Percentiles rank a stretch among this genome's conserved stretches.
Conservation (phyloP, 179 eudicot genomes). For the Silene coronaria region DNA sequence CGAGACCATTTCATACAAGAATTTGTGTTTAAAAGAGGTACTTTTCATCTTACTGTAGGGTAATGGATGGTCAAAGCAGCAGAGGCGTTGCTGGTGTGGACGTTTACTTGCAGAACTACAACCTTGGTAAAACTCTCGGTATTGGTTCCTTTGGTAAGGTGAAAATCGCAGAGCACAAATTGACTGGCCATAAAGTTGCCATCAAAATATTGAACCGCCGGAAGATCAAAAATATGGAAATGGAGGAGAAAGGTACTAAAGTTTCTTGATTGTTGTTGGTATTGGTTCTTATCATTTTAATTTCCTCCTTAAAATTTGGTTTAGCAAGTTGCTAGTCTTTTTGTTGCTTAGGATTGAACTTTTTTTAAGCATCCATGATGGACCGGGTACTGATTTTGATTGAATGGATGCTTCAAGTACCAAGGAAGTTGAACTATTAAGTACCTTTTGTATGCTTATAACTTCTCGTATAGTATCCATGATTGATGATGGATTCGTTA, state of each 20-base stretch:
- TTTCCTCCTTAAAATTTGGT: background rate
- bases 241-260: slow-evolving; percentile 87
- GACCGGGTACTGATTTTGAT: background rate
- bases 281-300: background rate
- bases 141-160: slow-evolving; percentile 99
- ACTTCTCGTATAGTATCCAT: too few species aligned
- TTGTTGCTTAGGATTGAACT: background rate
- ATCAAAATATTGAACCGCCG: slow-evolving; percentile 88
- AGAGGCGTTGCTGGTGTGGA: slow-evolving; percentile 55
- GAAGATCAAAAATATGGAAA: slow-evolving; percentile 82
- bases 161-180: slow-evolving; percentile 82
- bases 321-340: background rate
- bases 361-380: background rate
- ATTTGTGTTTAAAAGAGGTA: background rate
- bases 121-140: slow-evolving; percentile 94
- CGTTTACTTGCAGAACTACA: slow-evolving; percentile 59
- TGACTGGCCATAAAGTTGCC: slow-evolving; percentile 91
- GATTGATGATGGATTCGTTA: background rate
- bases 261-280: background rate
- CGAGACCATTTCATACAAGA: background rate
- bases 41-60: slow-evolving; percentile 10
- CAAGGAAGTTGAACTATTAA: too few species aligned
- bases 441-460: too few species aligned
- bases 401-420: background rate
- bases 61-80: slow-evolving; percentile 68